phyloP scores from a whole-genome alignment of 2,329 filamentous ascomycete species.

The Diaporthe longicolla region DNA sequence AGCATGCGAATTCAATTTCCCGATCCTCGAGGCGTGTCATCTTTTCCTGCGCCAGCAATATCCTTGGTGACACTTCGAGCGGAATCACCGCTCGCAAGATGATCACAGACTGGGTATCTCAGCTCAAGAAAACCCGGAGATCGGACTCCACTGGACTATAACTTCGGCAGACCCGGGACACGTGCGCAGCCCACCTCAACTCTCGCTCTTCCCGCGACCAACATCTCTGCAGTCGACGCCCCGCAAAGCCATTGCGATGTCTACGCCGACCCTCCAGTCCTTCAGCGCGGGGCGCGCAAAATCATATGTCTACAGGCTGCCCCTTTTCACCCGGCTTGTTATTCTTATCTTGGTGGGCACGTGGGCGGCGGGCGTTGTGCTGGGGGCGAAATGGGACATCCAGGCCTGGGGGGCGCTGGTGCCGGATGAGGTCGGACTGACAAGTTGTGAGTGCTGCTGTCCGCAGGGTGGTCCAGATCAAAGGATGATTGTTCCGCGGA shows the following conservation, averaged over 20 bases:
- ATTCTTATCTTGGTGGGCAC: constrained; percentile 76
- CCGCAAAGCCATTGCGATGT: constrained; percentile 44
- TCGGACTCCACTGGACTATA: constrained; percentile 29
- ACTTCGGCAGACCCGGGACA: constrained; percentile 22
- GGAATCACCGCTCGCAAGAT: constrained; percentile 33
- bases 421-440: constrained; percentile 80
- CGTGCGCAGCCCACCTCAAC: constrained; percentile 23
- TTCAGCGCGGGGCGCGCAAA: constrained; percentile 82
- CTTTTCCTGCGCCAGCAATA: constrained; percentile 9
- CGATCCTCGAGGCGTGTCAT: constrained; percentile 1
- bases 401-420: constrained; percentile 83
- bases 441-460: constrained; percentile 71
- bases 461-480: background rate
- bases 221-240: background rate
- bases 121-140: constrained; percentile 1
- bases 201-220: background rate
- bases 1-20: constrained; percentile 28
- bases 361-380: constrained; percentile 65
- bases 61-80: constrained; percentile 19
- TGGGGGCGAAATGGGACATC: constrained; percentile 78
- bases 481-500: background rate
- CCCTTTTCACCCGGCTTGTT: constrained; percentile 84
- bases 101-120: constrained; percentile 27
- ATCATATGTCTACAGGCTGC: constrained; percentile 87
- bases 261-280: constrained; percentile 54